These are phyloP conservation scores for Fragilariopsis cylindrus DNA, from an alignment of 108 stramenopile species.

Conservation along the genomic window DNA sequence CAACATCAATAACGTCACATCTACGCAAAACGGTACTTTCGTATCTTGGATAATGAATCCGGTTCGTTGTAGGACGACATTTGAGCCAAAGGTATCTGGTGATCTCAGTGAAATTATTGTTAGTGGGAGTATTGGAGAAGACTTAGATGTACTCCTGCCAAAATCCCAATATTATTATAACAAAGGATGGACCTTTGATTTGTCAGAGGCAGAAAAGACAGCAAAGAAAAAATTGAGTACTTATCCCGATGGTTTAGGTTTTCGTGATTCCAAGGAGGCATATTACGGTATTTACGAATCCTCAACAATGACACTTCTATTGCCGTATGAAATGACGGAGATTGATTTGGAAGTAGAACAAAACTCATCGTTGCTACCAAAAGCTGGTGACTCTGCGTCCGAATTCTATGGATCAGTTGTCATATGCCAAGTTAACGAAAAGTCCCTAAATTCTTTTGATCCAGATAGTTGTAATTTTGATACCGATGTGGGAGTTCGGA, in stretches of 20 bases:
- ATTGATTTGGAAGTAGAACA: background rate
- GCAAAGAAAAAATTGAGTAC: constrained; percentile 48
- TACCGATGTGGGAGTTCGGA: constrained; percentile 40
- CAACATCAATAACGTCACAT: background rate
- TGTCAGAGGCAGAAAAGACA: constrained; percentile 49
- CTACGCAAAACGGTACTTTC: background rate
- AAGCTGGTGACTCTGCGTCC: constrained; percentile 28
- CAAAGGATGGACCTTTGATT: constrained; percentile 70
- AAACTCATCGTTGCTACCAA: background rate
- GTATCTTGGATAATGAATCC: constrained; percentile 49
- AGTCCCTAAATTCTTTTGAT: constrained; percentile 28
- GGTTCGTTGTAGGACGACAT: constrained; percentile 63
- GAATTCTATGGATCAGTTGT: constrained; percentile 53
- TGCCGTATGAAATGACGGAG: constrained; percentile 43
- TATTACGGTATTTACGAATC: constrained; percentile 58
- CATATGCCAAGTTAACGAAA: constrained; percentile 73
- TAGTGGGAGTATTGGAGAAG: constrained; percentile 44
- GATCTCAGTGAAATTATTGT: constrained; percentile 46
- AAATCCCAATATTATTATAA: constrained; percentile 59
- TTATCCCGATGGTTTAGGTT: constrained; percentile 57
- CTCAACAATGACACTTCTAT: constrained; percentile 43
- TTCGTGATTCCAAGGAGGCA: constrained; percentile 67
- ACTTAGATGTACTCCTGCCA: constrained; percentile 54
- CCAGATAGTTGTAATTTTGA: constrained; percentile 41
- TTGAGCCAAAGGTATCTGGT: constrained; percentile 53